Evolutionary conservation across 345 rosid genomes (phyloP).

Genomic region (Populus euphratica): DNA sequence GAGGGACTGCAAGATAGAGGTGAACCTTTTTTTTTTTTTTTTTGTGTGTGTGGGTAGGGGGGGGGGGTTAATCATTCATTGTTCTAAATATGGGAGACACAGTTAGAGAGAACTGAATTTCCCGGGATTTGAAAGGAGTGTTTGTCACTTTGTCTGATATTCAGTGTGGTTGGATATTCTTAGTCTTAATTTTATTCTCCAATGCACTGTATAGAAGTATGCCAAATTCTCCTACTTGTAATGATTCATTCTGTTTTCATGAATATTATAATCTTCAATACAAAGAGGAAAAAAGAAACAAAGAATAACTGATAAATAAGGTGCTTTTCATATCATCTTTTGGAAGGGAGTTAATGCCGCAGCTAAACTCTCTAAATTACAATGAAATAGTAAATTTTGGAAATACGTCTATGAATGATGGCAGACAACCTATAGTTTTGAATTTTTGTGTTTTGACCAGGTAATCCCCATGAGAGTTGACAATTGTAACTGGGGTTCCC

Average conservation of each 20-base stretch:
- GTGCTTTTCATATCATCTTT: background rate
- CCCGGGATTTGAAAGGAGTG: background rate
- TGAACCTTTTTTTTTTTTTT: no score
- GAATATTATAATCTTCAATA: background rate
- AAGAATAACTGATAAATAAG: background rate
- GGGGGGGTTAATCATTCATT: background rate
- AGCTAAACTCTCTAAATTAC: background rate
- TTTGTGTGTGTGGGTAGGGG: no score
- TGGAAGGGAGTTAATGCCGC: background rate
- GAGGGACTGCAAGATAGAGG: background rate
- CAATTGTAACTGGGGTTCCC: conserved; percentile 88
- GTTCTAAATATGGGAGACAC: background rate
- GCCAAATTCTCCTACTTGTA: background rate
- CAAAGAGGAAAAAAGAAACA: background rate
- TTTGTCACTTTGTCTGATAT: background rate
- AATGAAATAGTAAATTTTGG: background rate
- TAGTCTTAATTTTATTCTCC: background rate
- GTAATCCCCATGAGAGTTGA: conserved; percentile 97
- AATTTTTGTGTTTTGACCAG: conserved; percentile 35
- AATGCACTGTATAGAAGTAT: background rate
- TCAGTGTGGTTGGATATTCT: background rate
- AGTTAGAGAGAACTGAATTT: background rate
- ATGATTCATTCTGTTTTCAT: background rate
- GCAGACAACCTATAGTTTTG: background rate
- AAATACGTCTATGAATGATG: background rate